Evolutionary conservation across 2,329 filamentous ascomycete genomes (phyloP).

Genomic region (Colletotrichum sp.): DNA sequence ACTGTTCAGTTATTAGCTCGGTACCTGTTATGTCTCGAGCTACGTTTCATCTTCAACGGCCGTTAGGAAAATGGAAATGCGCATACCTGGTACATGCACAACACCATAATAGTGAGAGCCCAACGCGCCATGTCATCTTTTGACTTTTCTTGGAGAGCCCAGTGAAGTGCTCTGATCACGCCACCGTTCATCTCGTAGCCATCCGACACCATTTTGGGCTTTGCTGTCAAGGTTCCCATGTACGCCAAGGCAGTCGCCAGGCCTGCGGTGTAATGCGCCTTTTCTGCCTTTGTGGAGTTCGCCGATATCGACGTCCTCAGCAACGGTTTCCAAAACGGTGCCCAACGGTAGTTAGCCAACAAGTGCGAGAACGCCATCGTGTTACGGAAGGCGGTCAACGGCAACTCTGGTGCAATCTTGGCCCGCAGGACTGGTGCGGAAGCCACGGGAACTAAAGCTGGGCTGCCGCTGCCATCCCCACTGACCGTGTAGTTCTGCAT

Average conservation of each 20-base stretch:
- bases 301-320: neutral
- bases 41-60: neutral
- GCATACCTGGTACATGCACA: constrained; percentile 5
- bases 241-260: neutral
- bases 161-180: neutral
- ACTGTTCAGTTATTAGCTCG: neutral
- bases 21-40: fast-evolving
- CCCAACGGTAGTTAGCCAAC: constrained; percentile 1
- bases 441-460: neutral
- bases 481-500: constrained; percentile 4
- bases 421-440: neutral
- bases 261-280: neutral
- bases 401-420: neutral
- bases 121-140: neutral
- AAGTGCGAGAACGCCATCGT: constrained; percentile 6
- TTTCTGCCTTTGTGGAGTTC: neutral
- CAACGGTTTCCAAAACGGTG: constrained; percentile 6
- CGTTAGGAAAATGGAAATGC: neutral
- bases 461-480: neutral
- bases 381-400: constrained; percentile 2
- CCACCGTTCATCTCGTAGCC: neutral
- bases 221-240: neutral
- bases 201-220: neutral
- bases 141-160: neutral
- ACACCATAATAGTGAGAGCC: constrained; percentile 1